phyloP scores from a whole-genome alignment of 805 yeast species.

The Ogataea glucozyma region DNA sequence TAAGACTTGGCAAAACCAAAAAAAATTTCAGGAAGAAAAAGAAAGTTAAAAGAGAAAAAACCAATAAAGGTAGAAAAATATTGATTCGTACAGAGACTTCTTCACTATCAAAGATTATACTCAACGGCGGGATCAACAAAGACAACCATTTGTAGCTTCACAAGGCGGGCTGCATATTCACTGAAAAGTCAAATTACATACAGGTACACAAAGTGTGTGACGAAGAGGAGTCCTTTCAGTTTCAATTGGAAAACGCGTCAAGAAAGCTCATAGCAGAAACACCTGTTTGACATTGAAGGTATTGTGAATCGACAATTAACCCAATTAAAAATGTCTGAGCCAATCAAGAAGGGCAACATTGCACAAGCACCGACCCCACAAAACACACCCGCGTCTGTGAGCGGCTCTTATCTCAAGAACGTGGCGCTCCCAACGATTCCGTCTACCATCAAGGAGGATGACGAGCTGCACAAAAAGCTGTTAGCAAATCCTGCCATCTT shows the following conservation, averaged over 20 bases:
- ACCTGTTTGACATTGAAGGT: background rate
- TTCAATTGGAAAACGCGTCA: background rate
- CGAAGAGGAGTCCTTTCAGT: background rate
- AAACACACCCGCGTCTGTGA: slow-evolving; percentile 91
- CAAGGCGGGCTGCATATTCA: background rate
- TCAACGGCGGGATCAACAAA: background rate
- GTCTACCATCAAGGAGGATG: slow-evolving; percentile 74
- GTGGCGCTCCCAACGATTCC: slow-evolving; percentile 61
- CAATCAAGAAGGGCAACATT: slow-evolving; percentile 79
- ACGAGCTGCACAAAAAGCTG: slow-evolving; percentile 37
- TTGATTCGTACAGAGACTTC: slow-evolving; percentile 4
- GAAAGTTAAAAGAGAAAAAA: background rate
- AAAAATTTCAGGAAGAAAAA: background rate
- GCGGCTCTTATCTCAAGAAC: slow-evolving; percentile 68
- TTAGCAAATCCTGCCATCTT: slow-evolving; percentile 78
- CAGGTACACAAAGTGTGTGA: background rate
- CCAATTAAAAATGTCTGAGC: slow-evolving; percentile 66
- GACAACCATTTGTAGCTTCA: background rate
- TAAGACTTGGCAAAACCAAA: background rate
- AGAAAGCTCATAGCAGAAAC: background rate
- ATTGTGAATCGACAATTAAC: background rate
- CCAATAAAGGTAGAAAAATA: slow-evolving; percentile 1
- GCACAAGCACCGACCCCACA: slow-evolving; percentile 98
- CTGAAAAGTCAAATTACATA: background rate
- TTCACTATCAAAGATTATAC: background rate